Evolutionary conservation across 1,284 basidiomycete genomes (phyloP), one percentile per base, ranked within the genome.

Genomic region (Ceratobasidium sp.): DNA sequence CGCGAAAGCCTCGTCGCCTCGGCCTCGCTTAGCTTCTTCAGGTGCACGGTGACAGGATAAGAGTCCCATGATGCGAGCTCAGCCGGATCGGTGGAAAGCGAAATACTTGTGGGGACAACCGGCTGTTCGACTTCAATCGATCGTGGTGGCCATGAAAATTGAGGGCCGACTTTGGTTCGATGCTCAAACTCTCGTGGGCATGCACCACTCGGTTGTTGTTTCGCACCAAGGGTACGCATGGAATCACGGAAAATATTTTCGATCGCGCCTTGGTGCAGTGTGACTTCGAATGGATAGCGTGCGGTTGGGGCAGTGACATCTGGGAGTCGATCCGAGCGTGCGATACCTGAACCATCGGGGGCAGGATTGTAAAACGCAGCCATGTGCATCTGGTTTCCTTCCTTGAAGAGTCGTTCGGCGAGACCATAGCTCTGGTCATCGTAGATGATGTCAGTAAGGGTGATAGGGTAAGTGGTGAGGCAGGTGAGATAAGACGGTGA

Each of bases 221-320:
- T 49, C 9, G 15, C 79, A 4, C 89, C 90, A 80, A 87, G 84
- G n/a, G 81, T 77, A 10, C 80, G 85, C 88, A 93, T 89, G 0
- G 91, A 90, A 81, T 93, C 91, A 42, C 92, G 81, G 82, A 94
- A 92, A 28, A 94, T 89, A 0, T 86, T 84, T 83, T 94, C 93
- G 53, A 94, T 93, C 2, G 89, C 90, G 1, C 92, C 93, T 86
- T 95, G 93, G 80, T 93, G 91, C n/a, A 94, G 85, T 0, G 92
- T 93, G 6, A 90, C 91, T 85, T 91, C 91, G 80, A 91, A 93
- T 4, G 91, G 91, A 83, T 89, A 93, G 20, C 91, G 88, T 1
- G 91, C 90, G 7, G 88, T 87, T 10, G 89, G 86, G 3, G 90
- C 89, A 46, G 87, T 88, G 42, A 93, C 86, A 82, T 92, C 90